Conservation (phyloP, 2,329 filamentous ascomycete genomes). For the Aspergillus novofumigatus region DNA sequence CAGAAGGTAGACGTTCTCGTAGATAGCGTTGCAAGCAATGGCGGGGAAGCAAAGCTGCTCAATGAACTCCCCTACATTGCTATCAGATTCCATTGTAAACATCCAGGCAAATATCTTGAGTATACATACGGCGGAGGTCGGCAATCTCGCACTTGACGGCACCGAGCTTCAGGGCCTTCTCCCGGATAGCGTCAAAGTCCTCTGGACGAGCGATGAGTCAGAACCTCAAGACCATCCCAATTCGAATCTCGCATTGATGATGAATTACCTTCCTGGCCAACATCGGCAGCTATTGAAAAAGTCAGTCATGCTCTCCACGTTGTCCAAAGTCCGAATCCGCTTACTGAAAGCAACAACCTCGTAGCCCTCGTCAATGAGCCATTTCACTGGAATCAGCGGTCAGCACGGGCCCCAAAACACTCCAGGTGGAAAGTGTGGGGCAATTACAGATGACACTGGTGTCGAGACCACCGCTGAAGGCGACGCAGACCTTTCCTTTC, state of each 20-base stretch:
- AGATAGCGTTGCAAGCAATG: slow-evolving; percentile 59
- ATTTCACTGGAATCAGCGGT: slow-evolving; percentile 30
- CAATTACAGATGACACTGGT: slow-evolving; percentile 53
- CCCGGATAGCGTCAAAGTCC: slow-evolving; percentile 68
- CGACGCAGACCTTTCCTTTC: slow-evolving; percentile 1
- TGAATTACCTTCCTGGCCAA: slow-evolving; percentile 60
- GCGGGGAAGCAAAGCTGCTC: slow-evolving; percentile 77
- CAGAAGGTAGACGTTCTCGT: slow-evolving; percentile 63
- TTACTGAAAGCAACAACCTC: slow-evolving; percentile 60
- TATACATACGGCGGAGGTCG: slow-evolving; percentile 53
- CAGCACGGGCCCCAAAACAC: slow-evolving; percentile 11
- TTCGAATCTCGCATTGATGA: not conserved
- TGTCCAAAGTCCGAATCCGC: slow-evolving; percentile 5
- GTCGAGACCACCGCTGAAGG: slow-evolving; percentile 51
- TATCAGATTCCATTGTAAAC: not conserved
- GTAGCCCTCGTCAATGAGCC: slow-evolving; percentile 49
- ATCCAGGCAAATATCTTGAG: not conserved
- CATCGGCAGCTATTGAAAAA: slow-evolving; percentile 55
- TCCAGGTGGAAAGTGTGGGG: slow-evolving; percentile 17
- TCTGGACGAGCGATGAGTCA: slow-evolving; percentile 42
- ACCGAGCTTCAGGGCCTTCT: slow-evolving; percentile 67
- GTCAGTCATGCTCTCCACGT: slow-evolving; percentile 3
- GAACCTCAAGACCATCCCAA: not conserved
- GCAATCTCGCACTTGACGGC: slow-evolving; percentile 60
- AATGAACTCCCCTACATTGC: slow-evolving; percentile 59